Conservation (phyloP, 257 asterid species). For the Mitragyna speciosa region DNA sequence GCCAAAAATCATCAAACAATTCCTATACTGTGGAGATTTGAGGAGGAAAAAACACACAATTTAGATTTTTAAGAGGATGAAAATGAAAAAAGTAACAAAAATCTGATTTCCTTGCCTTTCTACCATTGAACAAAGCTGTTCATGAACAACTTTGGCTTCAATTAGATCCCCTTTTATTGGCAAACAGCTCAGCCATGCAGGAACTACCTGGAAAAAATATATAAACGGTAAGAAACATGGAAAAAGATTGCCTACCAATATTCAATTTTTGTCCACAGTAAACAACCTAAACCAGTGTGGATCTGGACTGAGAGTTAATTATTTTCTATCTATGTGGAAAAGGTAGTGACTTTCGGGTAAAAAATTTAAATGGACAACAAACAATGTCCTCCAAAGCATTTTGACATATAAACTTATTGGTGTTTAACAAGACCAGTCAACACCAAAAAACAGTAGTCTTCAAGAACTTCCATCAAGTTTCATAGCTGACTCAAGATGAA, state of each 20-base stretch:
- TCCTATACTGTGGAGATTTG: neutral
- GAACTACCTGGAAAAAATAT: slow-evolving; percentile 60
- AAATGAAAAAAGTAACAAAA: neutral
- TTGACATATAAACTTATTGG: neutral
- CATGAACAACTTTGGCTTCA: slow-evolving; percentile 95
- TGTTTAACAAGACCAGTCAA: neutral
- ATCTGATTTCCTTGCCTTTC: slow-evolving; percentile 53
- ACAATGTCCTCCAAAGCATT: neutral
- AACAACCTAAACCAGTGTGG: neutral
- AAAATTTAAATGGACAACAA: neutral
- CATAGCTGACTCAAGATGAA: neutral
- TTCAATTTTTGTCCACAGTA: neutral
- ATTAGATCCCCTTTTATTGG: slow-evolving; percentile 87
- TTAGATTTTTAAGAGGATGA: neutral
- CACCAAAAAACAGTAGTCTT: neutral
- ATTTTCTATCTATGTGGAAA: neutral
- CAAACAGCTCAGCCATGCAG: slow-evolving; percentile 93
- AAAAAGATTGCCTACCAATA: neutral
- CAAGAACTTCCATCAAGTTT: neutral
- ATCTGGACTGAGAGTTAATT: neutral
- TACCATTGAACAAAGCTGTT: slow-evolving; percentile 93
- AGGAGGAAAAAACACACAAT: neutral
- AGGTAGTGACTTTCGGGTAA: neutral
- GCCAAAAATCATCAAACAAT: neutral
- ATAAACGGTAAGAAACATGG: neutral